phyloP scores from a whole-genome alignment of 2,329 filamentous ascomycete species.

The Alternaria metachromatica region DNA sequence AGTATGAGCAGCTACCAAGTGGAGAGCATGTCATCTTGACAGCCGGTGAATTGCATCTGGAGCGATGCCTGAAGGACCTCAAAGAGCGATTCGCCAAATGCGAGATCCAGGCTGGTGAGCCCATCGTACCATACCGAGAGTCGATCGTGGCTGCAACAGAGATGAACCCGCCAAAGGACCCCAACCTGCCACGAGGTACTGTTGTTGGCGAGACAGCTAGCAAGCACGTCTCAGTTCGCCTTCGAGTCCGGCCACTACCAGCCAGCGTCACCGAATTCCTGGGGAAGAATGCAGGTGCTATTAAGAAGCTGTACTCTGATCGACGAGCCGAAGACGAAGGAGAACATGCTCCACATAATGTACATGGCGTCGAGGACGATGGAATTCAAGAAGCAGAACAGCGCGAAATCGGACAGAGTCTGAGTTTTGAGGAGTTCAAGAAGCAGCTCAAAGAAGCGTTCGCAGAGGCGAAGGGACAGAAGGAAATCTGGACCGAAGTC shows the following conservation, averaged over 20 bases:
- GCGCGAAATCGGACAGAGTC: slow-evolving; percentile 61
- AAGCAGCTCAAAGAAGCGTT: slow-evolving; percentile 72
- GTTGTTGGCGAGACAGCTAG: slow-evolving; percentile 79
- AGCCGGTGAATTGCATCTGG: slow-evolving; percentile 91
- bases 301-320: slow-evolving; percentile 81
- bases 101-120: slow-evolving; percentile 90
- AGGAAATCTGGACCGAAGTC: slow-evolving; percentile 77
- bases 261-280: slow-evolving; percentile 82
- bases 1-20: slow-evolving; percentile 91
- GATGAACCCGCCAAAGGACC: slow-evolving; percentile 87
- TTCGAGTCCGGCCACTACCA: slow-evolving; percentile 82
- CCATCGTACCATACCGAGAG: slow-evolving; percentile 95
- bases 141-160: slow-evolving; percentile 87
- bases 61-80: slow-evolving; percentile 91
- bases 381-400: slow-evolving; percentile 59
- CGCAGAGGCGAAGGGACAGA: slow-evolving; percentile 73
- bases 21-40: slow-evolving; percentile 96
- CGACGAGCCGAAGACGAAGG: slow-evolving; percentile 59
- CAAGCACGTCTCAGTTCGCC: slow-evolving; percentile 79
- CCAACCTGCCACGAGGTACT: slow-evolving; percentile 83
- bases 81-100: slow-evolving; percentile 91
- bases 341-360: slow-evolving; percentile 49
- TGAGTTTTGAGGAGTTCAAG: slow-evolving; percentile 80
- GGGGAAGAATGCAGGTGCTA: slow-evolving; percentile 76
- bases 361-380: slow-evolving; percentile 58